Conservation (phyloP, 345 rosid genomes). For the Eucalyptus marginata region DNA sequence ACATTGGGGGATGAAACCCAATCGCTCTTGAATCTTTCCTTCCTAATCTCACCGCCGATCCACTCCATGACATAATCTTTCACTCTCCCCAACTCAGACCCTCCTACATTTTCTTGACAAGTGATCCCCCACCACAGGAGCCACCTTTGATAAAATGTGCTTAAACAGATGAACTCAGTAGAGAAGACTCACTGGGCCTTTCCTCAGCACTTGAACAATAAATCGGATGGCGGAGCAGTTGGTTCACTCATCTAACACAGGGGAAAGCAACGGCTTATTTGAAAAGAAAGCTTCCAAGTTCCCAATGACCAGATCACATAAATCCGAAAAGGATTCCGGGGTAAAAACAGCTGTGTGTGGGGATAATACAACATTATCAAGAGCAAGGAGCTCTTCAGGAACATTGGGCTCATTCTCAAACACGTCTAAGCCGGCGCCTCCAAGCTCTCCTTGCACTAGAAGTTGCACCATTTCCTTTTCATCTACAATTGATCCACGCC, state of each 20-base stretch:
- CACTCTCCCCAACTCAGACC: too few species aligned
- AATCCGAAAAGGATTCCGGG: slow-evolving; percentile 10
- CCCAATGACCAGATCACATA: slow-evolving; percentile 11
- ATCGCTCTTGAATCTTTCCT: too few species aligned
- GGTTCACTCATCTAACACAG: not conserved
- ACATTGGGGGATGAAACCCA: too few species aligned
- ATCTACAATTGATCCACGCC: slow-evolving; percentile 35
- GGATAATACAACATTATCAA: slow-evolving; percentile 34
- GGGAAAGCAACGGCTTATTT: slow-evolving; percentile 11
- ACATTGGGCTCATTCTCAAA: slow-evolving; percentile 46
- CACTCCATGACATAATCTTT: too few species aligned
- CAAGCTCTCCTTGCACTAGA: slow-evolving; percentile 23
- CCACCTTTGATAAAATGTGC: too few species aligned
- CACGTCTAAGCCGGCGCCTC: slow-evolving; percentile 50
- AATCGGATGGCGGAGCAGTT: fast-evolving
- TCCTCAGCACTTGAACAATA: not conserved
- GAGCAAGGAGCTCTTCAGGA: slow-evolving; percentile 15
- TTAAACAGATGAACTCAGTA: too few species aligned
- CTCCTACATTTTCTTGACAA: too few species aligned
- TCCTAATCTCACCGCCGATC: too few species aligned
- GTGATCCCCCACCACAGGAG: too few species aligned
- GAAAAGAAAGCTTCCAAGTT: slow-evolving; percentile 46
- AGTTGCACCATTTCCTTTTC: slow-evolving; percentile 36
- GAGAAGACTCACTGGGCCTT: not conserved
- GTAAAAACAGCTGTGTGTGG: slow-evolving; percentile 27